phyloP scores from a whole-genome alignment of 805 yeast genomes.

The Lipomyces japonicus region DNA sequence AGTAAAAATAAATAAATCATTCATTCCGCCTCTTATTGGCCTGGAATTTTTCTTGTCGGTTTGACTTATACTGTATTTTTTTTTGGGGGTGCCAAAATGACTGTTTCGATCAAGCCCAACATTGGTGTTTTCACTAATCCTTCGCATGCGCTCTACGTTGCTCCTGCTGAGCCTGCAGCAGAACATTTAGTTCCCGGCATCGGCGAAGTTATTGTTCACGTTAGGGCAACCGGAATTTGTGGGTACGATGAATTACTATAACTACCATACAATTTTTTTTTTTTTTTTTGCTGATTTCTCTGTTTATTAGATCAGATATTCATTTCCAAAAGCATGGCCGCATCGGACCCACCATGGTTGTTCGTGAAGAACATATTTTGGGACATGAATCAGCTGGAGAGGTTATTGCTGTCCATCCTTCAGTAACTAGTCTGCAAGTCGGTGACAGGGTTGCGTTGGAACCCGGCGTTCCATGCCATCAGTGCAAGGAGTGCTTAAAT shows the following conservation, averaged over 20 bases:
- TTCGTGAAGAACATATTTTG: constrained; percentile 57
- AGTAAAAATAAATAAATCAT: no score
- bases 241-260: constrained; percentile 39
- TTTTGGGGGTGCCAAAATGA: no score
- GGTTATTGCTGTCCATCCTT: constrained; percentile 49
- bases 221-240: constrained; percentile 67
- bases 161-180: constrained; percentile 15
- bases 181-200: constrained; percentile 35
- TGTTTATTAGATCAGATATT: constrained; percentile 47
- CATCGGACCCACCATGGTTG: constrained; percentile 53
- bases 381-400: constrained; percentile 58
- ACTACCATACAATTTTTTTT: neutral
- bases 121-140: constrained; percentile 27
- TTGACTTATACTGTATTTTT: no score
- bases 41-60: no score
- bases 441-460: constrained; percentile 47
- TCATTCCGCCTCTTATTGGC: no score
- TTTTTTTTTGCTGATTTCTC: neutral
- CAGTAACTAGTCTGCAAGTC: constrained; percentile 45
- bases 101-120: constrained; percentile 15
- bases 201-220: constrained; percentile 52
- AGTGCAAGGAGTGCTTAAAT: constrained; percentile 37
- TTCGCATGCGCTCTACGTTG: constrained; percentile 22
- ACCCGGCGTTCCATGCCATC: constrained; percentile 53
- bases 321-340: constrained; percentile 66